These are phyloP conservation scores for Sporothrix variecibatus DNA, from an alignment of 2,329 filamentous ascomycete genomes.

Conservation along the genomic window DNA sequence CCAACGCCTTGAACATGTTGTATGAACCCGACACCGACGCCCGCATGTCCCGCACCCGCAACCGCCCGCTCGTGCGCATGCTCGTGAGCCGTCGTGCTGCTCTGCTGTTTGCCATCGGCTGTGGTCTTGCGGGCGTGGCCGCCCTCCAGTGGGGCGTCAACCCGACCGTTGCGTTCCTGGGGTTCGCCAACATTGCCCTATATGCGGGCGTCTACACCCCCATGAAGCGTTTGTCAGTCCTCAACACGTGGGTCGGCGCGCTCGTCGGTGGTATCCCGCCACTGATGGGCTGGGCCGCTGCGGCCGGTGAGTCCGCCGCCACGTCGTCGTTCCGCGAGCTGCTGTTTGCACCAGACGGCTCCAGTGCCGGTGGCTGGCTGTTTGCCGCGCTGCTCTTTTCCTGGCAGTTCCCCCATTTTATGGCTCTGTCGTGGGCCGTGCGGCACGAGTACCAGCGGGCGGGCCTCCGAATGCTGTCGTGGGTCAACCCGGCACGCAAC, in stretches of 20 bases:
- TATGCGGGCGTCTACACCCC: conserved; percentile 95
- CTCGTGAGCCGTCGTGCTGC: conserved; percentile 73
- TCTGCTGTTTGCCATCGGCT: conserved; percentile 73
- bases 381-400: conserved; percentile 81
- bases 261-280: conserved; percentile 92
- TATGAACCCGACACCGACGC: conserved; percentile 90
- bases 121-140: conserved; percentile 68
- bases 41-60: conserved; percentile 89
- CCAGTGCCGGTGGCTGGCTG: conserved; percentile 79
- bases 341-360: conserved; percentile 65
- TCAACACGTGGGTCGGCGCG: conserved; percentile 95
- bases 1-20: conserved; percentile 96
- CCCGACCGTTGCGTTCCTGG: conserved; percentile 85
- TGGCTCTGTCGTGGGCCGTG: conserved; percentile 86
- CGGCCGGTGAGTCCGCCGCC: conserved; percentile 80
- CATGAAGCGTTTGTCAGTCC: conserved; percentile 78
- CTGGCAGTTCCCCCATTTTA: conserved; percentile 99
- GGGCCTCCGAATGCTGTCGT: conserved; percentile 73
- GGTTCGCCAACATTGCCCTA: conserved; percentile 79
- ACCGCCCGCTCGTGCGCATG: conserved; percentile 81
- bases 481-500: conserved; percentile 84
- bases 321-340: conserved; percentile 57
- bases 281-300: conserved; percentile 96
- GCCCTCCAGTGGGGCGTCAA: conserved; percentile 89
- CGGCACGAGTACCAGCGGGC: conserved; percentile 81